Conservation (phyloP, 805 yeast species). For the Danielia oregonensis region DNA sequence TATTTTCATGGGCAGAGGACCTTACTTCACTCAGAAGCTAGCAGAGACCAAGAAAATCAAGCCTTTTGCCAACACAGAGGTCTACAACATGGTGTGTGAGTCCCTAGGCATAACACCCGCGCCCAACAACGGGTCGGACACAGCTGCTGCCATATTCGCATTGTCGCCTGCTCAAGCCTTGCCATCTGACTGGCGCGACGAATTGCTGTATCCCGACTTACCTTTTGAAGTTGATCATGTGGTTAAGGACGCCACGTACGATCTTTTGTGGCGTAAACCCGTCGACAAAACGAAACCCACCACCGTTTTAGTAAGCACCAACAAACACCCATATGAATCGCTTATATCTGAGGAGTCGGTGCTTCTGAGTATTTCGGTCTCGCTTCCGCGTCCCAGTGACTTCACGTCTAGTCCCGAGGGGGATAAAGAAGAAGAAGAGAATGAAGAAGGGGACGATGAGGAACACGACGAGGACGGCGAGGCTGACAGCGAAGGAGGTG, state of each 20-base stretch:
- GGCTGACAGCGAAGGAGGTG: not conserved
- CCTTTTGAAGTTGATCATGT: conserved; percentile 42
- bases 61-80: conserved; percentile 71
- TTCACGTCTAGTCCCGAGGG: no score
- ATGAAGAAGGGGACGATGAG: conserved; percentile 1
- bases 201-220: conserved; percentile 46
- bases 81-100: conserved; percentile 74
- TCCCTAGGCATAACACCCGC: conserved; percentile 49
- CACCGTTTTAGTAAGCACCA: conserved; percentile 18
- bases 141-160: conserved; percentile 7
- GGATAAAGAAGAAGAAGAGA: no score
- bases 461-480: not conserved
- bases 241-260: conserved; percentile 51
- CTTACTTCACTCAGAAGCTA: conserved; percentile 52
- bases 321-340: conserved; percentile 22
- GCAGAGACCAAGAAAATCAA: conserved; percentile 28
- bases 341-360: conserved; percentile 22
- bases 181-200: conserved; percentile 46
- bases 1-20: conserved; percentile 75
- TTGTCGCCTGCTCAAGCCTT: conserved; percentile 28
- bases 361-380: conserved; percentile 11
- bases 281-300: conserved; percentile 7
- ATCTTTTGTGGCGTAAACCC: conserved; percentile 30
- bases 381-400: conserved; percentile 27
- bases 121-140: conserved; percentile 54